Evolutionary conservation across 805 yeast species (phyloP), one percentile per base, ranked within the genome.

Genomic region (Pichia ethanolica): DNA sequence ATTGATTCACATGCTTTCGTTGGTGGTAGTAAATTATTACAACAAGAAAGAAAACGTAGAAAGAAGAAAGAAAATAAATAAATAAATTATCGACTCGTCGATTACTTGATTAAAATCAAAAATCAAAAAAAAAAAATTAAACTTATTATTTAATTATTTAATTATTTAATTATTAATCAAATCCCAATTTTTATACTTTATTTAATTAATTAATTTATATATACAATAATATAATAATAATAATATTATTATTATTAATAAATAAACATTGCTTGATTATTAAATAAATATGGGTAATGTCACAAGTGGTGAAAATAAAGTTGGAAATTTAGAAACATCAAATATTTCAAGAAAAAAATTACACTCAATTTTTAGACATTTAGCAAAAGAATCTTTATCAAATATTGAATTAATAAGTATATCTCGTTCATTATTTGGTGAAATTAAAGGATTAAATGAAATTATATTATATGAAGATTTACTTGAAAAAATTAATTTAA

Each of bases 1-100:
- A 88, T 83, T 61, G 89, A 89, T 59, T 83, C 81, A 53, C 96
- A 87, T 54, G 93, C 85, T 53, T 93, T 81, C 68, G 97, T 97
- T 11, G 89, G 95, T 63, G 99, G 95, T 67, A 90, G 98, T 1
- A 71, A 79, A 14, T 89, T 93, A 28, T 90, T 91, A 96, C 82
- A 83, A 62, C 75, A 83, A 65, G 78, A 93, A 49, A 68, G 93
- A 70, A 74, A 79, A 42, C 96, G 89, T 67, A 78, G 96, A 56
- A 74, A 77, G 39, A 42, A 56, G 52, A 59, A 39, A 13, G 42
- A 7, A 34, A 20, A 20, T 20, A 20, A 20, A 20, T 20, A 20
- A 20, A 20, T 20, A 20, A 20, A 20, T 20, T 20, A 2, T 20
- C 20, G 20, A 20, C 20, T 3, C 20, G 20, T 20, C 20, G 20